Conservation (phyloP, 257 asterid species). For the Cruciata laevipes region DNA sequence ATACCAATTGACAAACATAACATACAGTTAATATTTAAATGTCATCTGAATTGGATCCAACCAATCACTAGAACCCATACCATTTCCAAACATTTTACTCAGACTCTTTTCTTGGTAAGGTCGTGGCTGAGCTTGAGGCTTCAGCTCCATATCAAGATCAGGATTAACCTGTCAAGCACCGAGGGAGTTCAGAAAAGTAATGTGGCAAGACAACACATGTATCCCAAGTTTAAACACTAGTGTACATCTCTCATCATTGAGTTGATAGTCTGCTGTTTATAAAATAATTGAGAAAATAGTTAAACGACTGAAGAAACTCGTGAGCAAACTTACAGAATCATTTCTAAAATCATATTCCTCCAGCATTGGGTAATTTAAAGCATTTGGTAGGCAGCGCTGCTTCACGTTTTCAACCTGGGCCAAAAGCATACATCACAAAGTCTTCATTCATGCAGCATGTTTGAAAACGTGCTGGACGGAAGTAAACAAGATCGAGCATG, state of each 20-base stretch:
- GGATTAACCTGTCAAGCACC: conserved; percentile 91
- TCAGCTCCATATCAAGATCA: conserved; percentile 92
- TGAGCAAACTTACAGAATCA: conserved; percentile 61
- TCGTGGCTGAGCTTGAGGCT: conserved; percentile 98
- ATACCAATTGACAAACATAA: neutral
- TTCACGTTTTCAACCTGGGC: conserved; percentile 71
- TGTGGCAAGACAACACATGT: neutral
- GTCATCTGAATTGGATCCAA: neutral
- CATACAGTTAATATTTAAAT: neutral
- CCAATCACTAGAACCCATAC: conserved; percentile 30
- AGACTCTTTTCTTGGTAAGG: conserved; percentile 99
- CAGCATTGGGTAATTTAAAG: conserved; percentile 93
- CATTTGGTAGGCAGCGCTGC: conserved; percentile 90
- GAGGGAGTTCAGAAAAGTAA: conserved; percentile 13
- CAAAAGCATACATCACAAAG: conserved; percentile 8
- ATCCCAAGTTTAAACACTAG: neutral
- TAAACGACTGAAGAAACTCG: neutral
- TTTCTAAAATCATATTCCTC: conserved; percentile 99
- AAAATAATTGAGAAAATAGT: neutral
- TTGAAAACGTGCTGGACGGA: neutral
- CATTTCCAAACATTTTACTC: conserved; percentile 94
- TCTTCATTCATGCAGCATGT: conserved; percentile 2
- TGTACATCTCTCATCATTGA: neutral
- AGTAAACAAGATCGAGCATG: neutral
- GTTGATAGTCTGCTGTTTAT: neutral